Evolutionary conservation across 169 alveolate genomes (phyloP).

Genomic region (Amoebophrya sp.): DNA sequence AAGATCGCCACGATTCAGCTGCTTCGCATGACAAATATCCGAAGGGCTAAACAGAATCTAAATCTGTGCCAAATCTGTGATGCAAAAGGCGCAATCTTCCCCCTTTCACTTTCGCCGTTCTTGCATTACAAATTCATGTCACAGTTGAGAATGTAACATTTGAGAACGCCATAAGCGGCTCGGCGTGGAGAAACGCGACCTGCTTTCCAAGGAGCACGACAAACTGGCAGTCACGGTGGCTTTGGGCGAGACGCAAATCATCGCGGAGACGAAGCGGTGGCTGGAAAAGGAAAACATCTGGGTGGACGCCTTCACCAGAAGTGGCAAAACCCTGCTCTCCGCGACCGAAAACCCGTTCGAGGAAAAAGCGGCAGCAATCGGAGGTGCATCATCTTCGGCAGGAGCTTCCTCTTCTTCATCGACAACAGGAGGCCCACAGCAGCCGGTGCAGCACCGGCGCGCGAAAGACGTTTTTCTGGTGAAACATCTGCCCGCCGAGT

Average conservation of each 20-base stretch:
- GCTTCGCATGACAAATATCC: too few species aligned
- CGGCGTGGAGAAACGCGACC: conserved; percentile 3
- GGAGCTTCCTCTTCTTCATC: conserved; percentile 3
- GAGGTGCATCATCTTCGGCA: neutral
- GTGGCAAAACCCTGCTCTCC: conserved; percentile 43
- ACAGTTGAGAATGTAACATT: too few species aligned
- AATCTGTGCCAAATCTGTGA: too few species aligned
- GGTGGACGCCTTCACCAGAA: conserved; percentile 67
- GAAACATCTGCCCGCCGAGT: conserved; percentile 57
- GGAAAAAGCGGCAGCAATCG: neutral
- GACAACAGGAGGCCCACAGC: too few species aligned
- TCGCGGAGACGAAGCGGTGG: conserved; percentile 89
- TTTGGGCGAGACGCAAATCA: conserved; percentile 82
- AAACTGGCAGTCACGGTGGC: conserved; percentile 42
- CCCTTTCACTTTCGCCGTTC: too few species aligned
- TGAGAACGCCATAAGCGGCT: too few species aligned
- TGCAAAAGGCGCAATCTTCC: too few species aligned
- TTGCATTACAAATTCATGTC: too few species aligned
- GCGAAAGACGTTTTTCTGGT: conserved; percentile 28
- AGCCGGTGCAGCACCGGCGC: neutral
- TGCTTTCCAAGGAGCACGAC: neutral
- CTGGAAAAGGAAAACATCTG: conserved; percentile 78
- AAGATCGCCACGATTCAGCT: too few species aligned
- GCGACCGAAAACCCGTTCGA: conserved; percentile 24
- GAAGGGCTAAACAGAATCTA: too few species aligned